phyloP scores from a whole-genome alignment of 108 stramenopile genomes.

The Poteriospumella lacustris region DNA sequence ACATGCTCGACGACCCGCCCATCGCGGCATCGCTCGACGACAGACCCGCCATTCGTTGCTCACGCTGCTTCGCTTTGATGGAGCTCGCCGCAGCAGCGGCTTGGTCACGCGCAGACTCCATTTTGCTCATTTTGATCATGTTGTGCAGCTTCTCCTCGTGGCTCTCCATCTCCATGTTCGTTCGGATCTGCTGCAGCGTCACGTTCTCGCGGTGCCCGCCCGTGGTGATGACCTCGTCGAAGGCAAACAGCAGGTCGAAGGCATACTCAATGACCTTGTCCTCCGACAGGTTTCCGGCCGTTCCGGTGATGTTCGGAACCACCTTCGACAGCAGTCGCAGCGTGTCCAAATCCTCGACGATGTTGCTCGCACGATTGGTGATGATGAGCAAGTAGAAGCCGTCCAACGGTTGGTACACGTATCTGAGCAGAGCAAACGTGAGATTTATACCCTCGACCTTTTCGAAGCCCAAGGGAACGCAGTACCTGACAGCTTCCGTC shows the following conservation, averaged over 20 bases:
- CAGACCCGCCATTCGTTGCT: slow-evolving; percentile 19
- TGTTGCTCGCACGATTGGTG: slow-evolving; percentile 89
- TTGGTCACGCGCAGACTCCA: slow-evolving; percentile 66
- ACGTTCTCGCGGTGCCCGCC: slow-evolving; percentile 95
- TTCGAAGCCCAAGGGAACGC: too few species aligned
- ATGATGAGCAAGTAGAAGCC: slow-evolving; percentile 88
- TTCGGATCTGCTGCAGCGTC: slow-evolving; percentile 71
- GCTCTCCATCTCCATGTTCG: slow-evolving; percentile 94
- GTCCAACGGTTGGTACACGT: slow-evolving; percentile 97
- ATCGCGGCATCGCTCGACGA: slow-evolving; percentile 41
- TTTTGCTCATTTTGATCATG: slow-evolving; percentile 81
- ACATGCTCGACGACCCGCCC: background rate
- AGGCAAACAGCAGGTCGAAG: slow-evolving; percentile 97
- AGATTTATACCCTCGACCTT: too few species aligned
- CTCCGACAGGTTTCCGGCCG: slow-evolving; percentile 72
- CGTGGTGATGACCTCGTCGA: slow-evolving; percentile 95
- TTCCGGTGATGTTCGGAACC: slow-evolving; percentile 81
- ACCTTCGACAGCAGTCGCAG: slow-evolving; percentile 92
- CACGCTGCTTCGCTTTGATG: slow-evolving; percentile 46
- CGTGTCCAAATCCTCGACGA: slow-evolving; percentile 91
- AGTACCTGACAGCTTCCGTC: slow-evolving; percentile 86
- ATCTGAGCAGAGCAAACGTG: slow-evolving; percentile 35
- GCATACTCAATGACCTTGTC: slow-evolving; percentile 76
- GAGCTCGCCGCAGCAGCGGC: slow-evolving; percentile 23
- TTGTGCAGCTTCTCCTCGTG: slow-evolving; percentile 92